Base-by-base conservation (phyloP, 2,329 filamentous ascomycete genomes). In the Cadophora malorum region DNA sequence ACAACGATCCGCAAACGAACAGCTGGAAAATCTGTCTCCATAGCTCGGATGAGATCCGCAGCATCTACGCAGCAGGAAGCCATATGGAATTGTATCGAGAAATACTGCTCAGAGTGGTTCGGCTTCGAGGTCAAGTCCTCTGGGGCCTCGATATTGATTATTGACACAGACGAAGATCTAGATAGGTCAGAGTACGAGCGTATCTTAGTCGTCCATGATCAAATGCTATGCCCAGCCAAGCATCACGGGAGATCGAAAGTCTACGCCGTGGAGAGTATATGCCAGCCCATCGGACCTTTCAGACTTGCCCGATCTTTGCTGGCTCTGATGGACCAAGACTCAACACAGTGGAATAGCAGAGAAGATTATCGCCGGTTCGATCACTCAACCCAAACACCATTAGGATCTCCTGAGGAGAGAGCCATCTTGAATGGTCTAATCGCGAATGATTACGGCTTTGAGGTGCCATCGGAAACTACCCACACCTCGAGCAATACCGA, bases 41-140 rank as follows among this genome's bases (percentile, higher is more conserved):
- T 76, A n/a, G 49, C 50, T 45, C 66, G 68, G 21, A 49, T 61
- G 8, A 58, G 45, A 6, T 8, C 23, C 21, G 23, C 47, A 14
- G 8, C 5, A 25, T 65, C 59, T 41, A 47, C 50, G 5, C 52
- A 69, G 12, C 70, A 59, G 16, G 67, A 65, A 31, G 33, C 71
- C 6, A 68, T 65, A 1, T 76, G 75, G 75, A 52, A 67, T 19
- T 74, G 70, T 63, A 72, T 76, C 23, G 58, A 72, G 52, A 69
- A 47, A 31, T 77, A 76, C 63, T 76, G 74, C 35, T 63, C 63
- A 5, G 70, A 74, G 28, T 76, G 76, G 75, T 76, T 74, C 64
- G 74, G 73, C 1, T 74, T 76, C 53, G 45, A 66, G 10, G 52
- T 70, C 23, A 69, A 63, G 3, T 6, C 56, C 6, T 41, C 63